Percentiles rank a stretch among this genome's conserved stretches.
Evolutionary conservation across 2,329 filamentous ascomycete genomes (phyloP).

Genomic region (Pseudogymnoascus sp.): DNA sequence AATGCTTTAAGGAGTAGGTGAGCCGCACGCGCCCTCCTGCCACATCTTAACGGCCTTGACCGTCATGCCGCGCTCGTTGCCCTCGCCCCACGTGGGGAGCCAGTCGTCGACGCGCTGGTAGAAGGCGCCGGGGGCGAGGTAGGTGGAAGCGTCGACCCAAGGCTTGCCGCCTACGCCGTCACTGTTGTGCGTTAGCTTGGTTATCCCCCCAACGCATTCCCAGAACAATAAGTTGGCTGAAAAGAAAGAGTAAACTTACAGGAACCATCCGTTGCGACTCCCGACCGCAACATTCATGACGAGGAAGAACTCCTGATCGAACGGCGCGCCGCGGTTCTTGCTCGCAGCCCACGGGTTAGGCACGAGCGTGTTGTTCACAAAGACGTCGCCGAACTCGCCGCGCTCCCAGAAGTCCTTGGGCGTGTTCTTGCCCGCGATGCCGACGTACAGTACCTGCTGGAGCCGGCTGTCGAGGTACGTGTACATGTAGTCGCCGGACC

Average conservation of each 20-base stretch:
- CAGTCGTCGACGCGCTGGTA: constrained; percentile 34
- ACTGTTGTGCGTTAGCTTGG: constrained; percentile 19
- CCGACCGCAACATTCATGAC: constrained; percentile 45
- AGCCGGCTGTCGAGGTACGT: constrained; percentile 42
- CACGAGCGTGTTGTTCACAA: constrained; percentile 34
- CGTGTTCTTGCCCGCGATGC: constrained; percentile 25
- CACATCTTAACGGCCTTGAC: constrained; percentile 41
- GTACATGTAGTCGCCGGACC: constrained; percentile 44
- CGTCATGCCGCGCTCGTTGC: constrained; percentile 36
- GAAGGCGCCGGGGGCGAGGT: constrained; percentile 33
- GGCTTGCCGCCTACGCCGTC: constrained; percentile 38
- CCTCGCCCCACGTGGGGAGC: constrained; percentile 39
- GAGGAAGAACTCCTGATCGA: constrained; percentile 43
- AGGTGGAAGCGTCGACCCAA: constrained; percentile 35
- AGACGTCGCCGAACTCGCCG: constrained; percentile 34
- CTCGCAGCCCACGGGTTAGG: constrained; percentile 36
- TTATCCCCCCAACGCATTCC: not conserved
- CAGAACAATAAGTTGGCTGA: not conserved
- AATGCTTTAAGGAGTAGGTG: not conserved
- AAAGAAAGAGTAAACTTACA: constrained; percentile 21
- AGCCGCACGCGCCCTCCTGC: constrained; percentile 29
- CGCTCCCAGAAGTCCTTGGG: constrained; percentile 31
- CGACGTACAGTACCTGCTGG: constrained; percentile 32
- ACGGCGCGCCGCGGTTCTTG: constrained; percentile 34
- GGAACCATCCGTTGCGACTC: constrained; percentile 40